A percentile compares a stretch with the other conserved stretches of the same genome.
phyloP scores from a whole-genome alignment of 2,329 filamentous ascomycete species.

The Exophiala viscosa region DNA sequence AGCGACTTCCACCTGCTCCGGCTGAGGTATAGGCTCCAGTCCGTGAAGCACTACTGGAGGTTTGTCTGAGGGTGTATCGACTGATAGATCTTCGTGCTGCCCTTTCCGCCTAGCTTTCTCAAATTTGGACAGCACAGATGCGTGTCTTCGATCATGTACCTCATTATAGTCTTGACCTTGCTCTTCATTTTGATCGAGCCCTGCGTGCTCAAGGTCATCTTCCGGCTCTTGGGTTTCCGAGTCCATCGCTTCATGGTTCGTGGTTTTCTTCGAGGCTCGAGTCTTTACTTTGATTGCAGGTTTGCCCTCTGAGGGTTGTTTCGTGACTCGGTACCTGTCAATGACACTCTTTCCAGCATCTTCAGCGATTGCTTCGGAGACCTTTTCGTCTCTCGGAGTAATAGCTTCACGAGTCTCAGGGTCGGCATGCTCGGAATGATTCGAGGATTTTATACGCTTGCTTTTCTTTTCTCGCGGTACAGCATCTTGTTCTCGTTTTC shows the following conservation, averaged over 20 bases:
- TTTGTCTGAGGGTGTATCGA: constrained; percentile 27
- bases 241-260: constrained; percentile 25
- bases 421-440: background rate
- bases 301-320: constrained; percentile 3
- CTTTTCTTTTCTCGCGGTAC: constrained; percentile 32
- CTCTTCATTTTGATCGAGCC: constrained; percentile 31
- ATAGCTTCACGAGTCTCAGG: background rate
- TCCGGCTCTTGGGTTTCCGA: constrained; percentile 7
- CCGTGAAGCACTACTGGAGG: constrained; percentile 50
- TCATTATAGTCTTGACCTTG: constrained; percentile 36
- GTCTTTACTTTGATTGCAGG: background rate
- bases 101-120: constrained; percentile 25
- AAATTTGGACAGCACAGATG: constrained; percentile 31
- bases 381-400: background rate
- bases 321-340: constrained; percentile 18
- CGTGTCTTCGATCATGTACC: constrained; percentile 24
- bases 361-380: constrained; percentile 8
- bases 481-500: constrained; percentile 27
- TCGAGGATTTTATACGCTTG: constrained; percentile 40
- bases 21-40: constrained; percentile 78
- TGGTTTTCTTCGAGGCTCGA: constrained; percentile 31
- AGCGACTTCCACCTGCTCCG: constrained; percentile 51
- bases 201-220: constrained; percentile 17
- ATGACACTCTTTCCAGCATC: constrained; percentile 3
- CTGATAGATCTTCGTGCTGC: background rate